Percentiles rank a stretch among this genome's conserved stretches.
phyloP scores from a whole-genome alignment of 306 rosid genomes.

The Prosopis cineraria region DNA sequence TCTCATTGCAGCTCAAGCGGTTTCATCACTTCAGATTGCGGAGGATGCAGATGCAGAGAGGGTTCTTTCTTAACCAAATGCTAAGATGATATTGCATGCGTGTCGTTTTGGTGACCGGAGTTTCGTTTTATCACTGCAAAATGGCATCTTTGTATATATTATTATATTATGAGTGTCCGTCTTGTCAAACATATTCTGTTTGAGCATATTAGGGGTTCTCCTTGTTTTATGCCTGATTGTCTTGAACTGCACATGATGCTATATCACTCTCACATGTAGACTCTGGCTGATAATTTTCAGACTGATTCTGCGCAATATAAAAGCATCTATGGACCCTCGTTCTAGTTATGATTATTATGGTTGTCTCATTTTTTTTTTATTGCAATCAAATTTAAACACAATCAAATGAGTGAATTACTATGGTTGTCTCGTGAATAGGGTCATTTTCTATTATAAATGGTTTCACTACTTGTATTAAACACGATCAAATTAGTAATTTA shows the following conservation, averaged over 20 bases:
- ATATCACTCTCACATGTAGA: slow-evolving; percentile 12
- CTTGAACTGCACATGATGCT: slow-evolving; percentile 31
- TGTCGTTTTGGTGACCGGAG: slow-evolving; percentile 26
- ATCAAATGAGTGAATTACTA: too few species aligned
- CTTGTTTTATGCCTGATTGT: slow-evolving; percentile 14
- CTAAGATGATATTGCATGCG: slow-evolving; percentile 35
- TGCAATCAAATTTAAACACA: too few species aligned
- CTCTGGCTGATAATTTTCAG: slow-evolving; percentile 1
- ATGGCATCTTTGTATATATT: slow-evolving; percentile 37
- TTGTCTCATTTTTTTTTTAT: too few species aligned
- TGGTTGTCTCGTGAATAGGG: not conserved
- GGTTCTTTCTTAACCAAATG: slow-evolving; percentile 55
- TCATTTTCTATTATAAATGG: not conserved
- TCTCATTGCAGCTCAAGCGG: slow-evolving; percentile 89
- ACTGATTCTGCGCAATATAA: slow-evolving; percentile 23
- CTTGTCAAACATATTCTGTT: slow-evolving; percentile 34
- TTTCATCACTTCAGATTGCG: slow-evolving; percentile 88
- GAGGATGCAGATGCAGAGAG: slow-evolving; percentile 67
- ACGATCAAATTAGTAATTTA: too few species aligned
- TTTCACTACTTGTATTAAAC: too few species aligned
- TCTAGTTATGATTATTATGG: not conserved
- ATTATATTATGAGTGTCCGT: slow-evolving; percentile 35
- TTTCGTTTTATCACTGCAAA: slow-evolving; percentile 28
- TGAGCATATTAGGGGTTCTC: slow-evolving; percentile 34
- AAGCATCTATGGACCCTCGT: not conserved